Conservation (phyloP, 2,329 filamentous ascomycete species). For the Nothophoma quercina region DNA sequence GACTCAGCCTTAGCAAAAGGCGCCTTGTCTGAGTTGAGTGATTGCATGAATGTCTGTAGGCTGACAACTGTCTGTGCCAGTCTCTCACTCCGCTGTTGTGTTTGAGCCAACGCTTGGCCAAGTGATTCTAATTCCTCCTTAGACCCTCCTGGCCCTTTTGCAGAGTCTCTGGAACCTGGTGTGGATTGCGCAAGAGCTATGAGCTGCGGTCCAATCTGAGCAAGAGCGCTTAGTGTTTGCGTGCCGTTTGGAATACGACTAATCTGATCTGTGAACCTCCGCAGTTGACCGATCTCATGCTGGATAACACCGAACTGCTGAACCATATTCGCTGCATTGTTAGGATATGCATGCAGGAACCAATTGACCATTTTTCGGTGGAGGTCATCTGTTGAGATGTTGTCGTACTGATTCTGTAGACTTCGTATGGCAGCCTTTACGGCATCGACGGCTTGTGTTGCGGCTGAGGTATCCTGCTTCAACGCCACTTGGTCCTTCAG, state of each 20-base stretch:
- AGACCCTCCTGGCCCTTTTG: neutral
- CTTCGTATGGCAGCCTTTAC: constrained; percentile 16
- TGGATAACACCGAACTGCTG: constrained; percentile 10
- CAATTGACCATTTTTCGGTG: constrained; percentile 33
- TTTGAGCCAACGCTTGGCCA: neutral
- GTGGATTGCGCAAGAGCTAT: constrained; percentile 1
- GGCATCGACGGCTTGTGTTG: constrained; percentile 2
- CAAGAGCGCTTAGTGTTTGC: constrained; percentile 1
- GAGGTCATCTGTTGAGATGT: constrained; percentile 34
- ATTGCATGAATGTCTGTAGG: constrained; percentile 4
- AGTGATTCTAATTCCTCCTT: neutral
- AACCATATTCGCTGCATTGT: neutral
- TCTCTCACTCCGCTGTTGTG: neutral
- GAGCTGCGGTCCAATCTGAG: constrained; percentile 3
- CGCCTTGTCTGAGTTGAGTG: constrained; percentile 1
- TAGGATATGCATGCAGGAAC: constrained; percentile 31
- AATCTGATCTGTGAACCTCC: neutral
- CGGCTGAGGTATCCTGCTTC: constrained; percentile 7
- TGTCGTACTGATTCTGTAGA: constrained; percentile 35
- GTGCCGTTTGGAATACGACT: constrained; percentile 3
- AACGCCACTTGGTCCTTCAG: neutral
- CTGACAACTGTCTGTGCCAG: neutral
- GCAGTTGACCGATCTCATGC: constrained; percentile 12
- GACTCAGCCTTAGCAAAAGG: constrained; percentile 5
- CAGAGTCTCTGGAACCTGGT: neutral